Conservation (phyloP, 2,329 filamentous ascomycete genomes). For the Xylariales sp. region DNA sequence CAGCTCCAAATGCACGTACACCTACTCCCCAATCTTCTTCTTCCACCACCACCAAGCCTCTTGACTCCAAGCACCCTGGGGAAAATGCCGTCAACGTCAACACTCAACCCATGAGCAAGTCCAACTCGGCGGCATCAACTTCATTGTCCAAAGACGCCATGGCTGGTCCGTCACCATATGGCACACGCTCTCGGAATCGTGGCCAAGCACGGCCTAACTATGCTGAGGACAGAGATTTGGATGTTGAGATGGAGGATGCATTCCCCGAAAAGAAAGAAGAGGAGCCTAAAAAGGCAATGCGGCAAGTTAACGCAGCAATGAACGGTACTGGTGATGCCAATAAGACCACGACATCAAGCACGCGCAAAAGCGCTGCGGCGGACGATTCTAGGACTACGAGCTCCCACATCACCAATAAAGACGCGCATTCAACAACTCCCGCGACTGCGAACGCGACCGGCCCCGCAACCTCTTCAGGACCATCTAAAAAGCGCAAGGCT, state of each 20-base stretch:
- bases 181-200: slow-evolving; percentile 93
- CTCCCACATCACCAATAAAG: slow-evolving; percentile 43
- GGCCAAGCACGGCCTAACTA: slow-evolving; percentile 89
- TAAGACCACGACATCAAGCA: slow-evolving; percentile 45
- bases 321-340: slow-evolving; percentile 50
- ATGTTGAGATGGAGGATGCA: slow-evolving; percentile 85
- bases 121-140: slow-evolving; percentile 59
- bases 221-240: slow-evolving; percentile 90
- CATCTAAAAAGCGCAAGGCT: slow-evolving; percentile 88
- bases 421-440: slow-evolving; percentile 44
- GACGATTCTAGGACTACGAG: slow-evolving; percentile 47
- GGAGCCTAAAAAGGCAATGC: slow-evolving; percentile 68
- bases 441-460: slow-evolving; percentile 40
- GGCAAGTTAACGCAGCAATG: slow-evolving; percentile 56
- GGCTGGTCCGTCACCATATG: slow-evolving; percentile 77
- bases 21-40: slow-evolving; percentile 35
- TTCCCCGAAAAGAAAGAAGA: slow-evolving; percentile 66
- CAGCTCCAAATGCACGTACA: slow-evolving; percentile 38
- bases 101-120: slow-evolving; percentile 61
- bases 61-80: slow-evolving; percentile 44
- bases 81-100: slow-evolving; percentile 53
- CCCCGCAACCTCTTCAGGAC: slow-evolving; percentile 43
- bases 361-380: slow-evolving; percentile 56
- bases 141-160: slow-evolving; percentile 61
- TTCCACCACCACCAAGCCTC: slow-evolving; percentile 33